A percentile compares a stretch with the other conserved stretches of the same genome.
Evolutionary conservation across 2,329 filamentous ascomycete species (phyloP).

Genomic region (Helicocarpus griseus): DNA sequence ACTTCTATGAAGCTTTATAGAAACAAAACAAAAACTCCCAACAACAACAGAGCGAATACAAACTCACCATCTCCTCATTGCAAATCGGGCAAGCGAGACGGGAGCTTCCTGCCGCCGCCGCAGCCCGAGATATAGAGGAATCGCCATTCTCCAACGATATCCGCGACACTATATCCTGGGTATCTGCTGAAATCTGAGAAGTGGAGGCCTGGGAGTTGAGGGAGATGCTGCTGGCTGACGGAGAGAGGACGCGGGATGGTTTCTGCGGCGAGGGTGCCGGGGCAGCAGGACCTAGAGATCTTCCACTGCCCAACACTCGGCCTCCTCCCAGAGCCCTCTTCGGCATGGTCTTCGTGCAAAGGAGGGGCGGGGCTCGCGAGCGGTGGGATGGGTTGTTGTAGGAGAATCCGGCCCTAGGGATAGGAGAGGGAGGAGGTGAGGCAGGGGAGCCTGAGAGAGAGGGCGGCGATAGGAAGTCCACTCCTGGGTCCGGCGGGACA

Average conservation of each 20-base stretch:
- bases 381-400: background rate
- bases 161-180: slow-evolving; percentile 71
- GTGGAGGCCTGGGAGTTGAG: slow-evolving; percentile 65
- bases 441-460: too few relatives aligned
- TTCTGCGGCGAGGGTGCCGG: slow-evolving; percentile 29
- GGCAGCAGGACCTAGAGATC: slow-evolving; percentile 60
- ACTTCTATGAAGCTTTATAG: background rate
- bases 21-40: background rate
- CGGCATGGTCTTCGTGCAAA: slow-evolving; percentile 51
- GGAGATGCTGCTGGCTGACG: slow-evolving; percentile 65
- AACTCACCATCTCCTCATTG: slow-evolving; percentile 84
- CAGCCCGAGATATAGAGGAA: slow-evolving; percentile 34
- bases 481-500: background rate
- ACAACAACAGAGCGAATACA: background rate
- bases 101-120: slow-evolving; percentile 43
- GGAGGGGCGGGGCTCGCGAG: background rate
- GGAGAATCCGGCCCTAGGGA: background rate
- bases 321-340: slow-evolving; percentile 83
- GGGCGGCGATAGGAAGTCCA: background rate
- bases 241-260: slow-evolving; percentile 40
- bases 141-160: slow-evolving; percentile 60
- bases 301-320: slow-evolving; percentile 79
- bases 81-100: slow-evolving; percentile 93
- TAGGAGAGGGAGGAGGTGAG: too few relatives aligned
- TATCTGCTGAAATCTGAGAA: slow-evolving; percentile 59